Conservation (phyloP, 208 protist genomes). For the Wallacemonas collosoma region DNA sequence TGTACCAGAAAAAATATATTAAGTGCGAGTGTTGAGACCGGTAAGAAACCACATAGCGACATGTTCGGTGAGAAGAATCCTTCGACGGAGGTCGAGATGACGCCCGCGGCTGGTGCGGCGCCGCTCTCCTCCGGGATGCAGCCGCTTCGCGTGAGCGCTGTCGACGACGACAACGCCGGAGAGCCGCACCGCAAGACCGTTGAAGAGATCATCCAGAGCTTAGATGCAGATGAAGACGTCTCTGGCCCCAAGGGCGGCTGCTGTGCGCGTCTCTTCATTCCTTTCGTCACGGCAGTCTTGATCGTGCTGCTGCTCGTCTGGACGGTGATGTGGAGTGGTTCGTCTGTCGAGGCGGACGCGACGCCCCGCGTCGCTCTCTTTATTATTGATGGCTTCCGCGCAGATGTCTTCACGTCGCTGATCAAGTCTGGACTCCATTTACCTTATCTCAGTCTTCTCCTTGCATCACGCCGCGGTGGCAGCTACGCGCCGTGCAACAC, state of each 20-base stretch:
- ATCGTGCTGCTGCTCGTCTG: slow-evolving; percentile 34
- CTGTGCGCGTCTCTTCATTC: slow-evolving; percentile 71
- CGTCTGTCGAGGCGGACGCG: slow-evolving; percentile 27
- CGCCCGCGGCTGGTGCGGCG: neutral
- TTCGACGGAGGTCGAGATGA: slow-evolving; percentile 4
- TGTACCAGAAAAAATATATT: neutral
- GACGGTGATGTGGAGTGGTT: slow-evolving; percentile 50
- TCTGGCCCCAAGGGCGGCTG: slow-evolving; percentile 52
- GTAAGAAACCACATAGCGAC: neutral
- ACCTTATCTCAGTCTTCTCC: slow-evolving; percentile 61
- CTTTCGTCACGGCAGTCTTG: slow-evolving; percentile 41
- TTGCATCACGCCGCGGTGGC: slow-evolving; percentile 27
- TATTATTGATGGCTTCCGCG: slow-evolving; percentile 71
- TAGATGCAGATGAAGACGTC: slow-evolving; percentile 57
- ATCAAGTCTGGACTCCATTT: slow-evolving; percentile 44
- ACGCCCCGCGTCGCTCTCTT: slow-evolving; percentile 63
- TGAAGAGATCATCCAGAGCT: slow-evolving; percentile 51
- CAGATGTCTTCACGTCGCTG: slow-evolving; percentile 52
- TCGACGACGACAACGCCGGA: slow-evolving; percentile 12
- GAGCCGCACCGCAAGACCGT: slow-evolving; percentile 41
- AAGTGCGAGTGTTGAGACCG: neutral
- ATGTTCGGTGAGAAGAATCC: slow-evolving; percentile 57
- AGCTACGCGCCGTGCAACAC: slow-evolving; percentile 48
- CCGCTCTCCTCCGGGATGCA: neutral
- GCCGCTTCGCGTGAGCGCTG: neutral